Evolutionary conservation across 352 stramenopile genomes (phyloP), one percentile per base, ranked within the genome.

Genomic region (Pythium aristosporum): DNA sequence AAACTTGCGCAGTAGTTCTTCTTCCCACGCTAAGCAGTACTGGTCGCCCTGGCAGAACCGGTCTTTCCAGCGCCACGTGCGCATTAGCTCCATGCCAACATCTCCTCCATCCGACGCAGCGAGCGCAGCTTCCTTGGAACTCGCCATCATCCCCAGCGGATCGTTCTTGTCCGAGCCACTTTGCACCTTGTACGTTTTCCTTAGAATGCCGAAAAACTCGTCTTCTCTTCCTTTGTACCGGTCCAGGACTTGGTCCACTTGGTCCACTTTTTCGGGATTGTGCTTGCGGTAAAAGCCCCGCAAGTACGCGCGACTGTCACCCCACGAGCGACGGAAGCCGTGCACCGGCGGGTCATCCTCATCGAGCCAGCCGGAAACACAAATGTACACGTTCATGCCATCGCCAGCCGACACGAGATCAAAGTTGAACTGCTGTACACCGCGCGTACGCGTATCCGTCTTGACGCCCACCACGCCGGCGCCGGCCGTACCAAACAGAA

Each of bases 361-460:
- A 48, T 95, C 87, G 18, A 95, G 67, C 87, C 87, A 95, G 0
- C 87, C 87, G 7, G 83, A 89, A 20, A 95, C 64, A 61, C 87
- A 95, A 62, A 95, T 89, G 73, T 95, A 95, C 32, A 95, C 87
- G 47, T 92, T 92, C 87, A 95, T 93, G 23, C 87, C 81, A 42
- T 92, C 82, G 39, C 87, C 87, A 0, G 85, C 73, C 12, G 87
- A 88, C 11, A 95, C 69, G 21, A 95, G 71, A 61, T 95, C 85
- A 56, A 95, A 95, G 42, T 75, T 72, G 58, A 95, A 92, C 43
- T 93, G 79, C 44, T 92, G 82, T 0, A 95, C 84, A 1, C 85
- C 83, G 36, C 80, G 72, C 1, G 85, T 94, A 11, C 87, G 73
- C 0, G 75, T 78, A 42, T 95, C 87, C 8, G 81, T 85, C 69